Evolutionary conservation across 2,329 filamentous ascomycete species (phyloP), one percentile per base, ranked within the genome.

Genomic region (Botrytis paeoniae): DNA sequence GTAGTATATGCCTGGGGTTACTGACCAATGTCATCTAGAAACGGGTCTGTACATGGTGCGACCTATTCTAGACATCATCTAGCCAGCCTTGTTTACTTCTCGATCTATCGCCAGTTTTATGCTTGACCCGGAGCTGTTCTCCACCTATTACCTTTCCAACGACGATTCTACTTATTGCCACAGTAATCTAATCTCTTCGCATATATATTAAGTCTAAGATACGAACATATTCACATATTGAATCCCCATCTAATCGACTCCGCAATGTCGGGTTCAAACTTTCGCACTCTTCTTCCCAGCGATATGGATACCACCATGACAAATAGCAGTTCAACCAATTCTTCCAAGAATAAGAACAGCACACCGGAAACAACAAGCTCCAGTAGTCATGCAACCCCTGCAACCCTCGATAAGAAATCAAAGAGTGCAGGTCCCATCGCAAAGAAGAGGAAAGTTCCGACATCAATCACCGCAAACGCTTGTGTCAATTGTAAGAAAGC

Each of bases 401-500:
- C 18, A 35, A 2, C 18, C 25, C 20, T n/a, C 10, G n/a, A 68
- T 41, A 41, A 41, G n/a, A 68, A 12, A 29, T 14, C 65, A 32
- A 48, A 32, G 14, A 57, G 39, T 1, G 5, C 25, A 20, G 18
- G 14, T 9, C 48, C 51, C 39, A 7, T 57, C 10, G 4, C 48
- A 10, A 68, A 68, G 48, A 68, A 68, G 48, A 68, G 65, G 65
- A 68, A 25, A 18, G 16, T 32, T 4, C 65, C 65, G 1, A 3
- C 48, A 22, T 68, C 35, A 20, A 68, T 68, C 29, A 68, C 65
- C 20, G 4, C 48, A 68, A 68, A 68, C 48, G 65, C 65, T 12
- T 68, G 65, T 10, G 10, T 37, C 48, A 57, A 57, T 41, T 68
- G 65, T 41, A 68, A 68, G 35, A 68, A 6, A 37, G 65, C 65